phyloP scores from a whole-genome alignment of 352 stramenopile species.

The Phytophthora vignae region DNA sequence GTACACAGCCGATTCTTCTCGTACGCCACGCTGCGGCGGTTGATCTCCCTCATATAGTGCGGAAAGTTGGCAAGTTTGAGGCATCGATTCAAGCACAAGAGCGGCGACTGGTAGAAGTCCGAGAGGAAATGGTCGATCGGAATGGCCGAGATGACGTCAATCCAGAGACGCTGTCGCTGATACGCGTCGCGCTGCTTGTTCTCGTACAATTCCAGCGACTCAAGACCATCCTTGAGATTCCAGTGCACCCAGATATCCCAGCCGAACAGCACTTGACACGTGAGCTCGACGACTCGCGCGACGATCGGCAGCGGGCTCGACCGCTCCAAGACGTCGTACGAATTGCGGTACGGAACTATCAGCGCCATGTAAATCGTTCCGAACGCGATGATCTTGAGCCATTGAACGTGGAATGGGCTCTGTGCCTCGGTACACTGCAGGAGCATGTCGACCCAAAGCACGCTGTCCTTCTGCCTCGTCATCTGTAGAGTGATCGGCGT shows the following conservation, averaged over 20 bases:
- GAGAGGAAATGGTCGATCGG: constrained; percentile 62
- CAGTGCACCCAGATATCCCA: constrained; percentile 74
- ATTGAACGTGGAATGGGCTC: constrained; percentile 49
- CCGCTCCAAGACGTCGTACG: constrained; percentile 49
- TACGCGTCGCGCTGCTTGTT: constrained; percentile 50
- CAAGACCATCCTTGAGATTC: constrained; percentile 54
- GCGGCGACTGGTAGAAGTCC: constrained; percentile 50
- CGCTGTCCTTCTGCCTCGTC: constrained; percentile 15
- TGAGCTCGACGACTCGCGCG: constrained; percentile 42
- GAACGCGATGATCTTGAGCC: constrained; percentile 40
- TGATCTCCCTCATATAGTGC: constrained; percentile 61
- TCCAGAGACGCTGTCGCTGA: constrained; percentile 40
- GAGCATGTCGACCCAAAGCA: constrained; percentile 61
- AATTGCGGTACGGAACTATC: constrained; percentile 49
- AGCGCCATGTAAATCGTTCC: constrained; percentile 56
- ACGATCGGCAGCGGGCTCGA: constrained; percentile 25
- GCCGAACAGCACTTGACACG: constrained; percentile 56
- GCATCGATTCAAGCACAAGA: constrained; percentile 56
- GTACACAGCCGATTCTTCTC: constrained; percentile 56
- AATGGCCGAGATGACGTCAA: constrained; percentile 55
- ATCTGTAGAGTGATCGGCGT: constrained; percentile 4
- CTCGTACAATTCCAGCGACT: constrained; percentile 65
- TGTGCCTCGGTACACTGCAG: constrained; percentile 56
- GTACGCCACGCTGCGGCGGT: constrained; percentile 59
- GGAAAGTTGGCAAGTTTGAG: constrained; percentile 62